Base-by-base conservation (phyloP, 495 filamentous ascomycete species). In the Wilcoxina mikolae region DNA sequence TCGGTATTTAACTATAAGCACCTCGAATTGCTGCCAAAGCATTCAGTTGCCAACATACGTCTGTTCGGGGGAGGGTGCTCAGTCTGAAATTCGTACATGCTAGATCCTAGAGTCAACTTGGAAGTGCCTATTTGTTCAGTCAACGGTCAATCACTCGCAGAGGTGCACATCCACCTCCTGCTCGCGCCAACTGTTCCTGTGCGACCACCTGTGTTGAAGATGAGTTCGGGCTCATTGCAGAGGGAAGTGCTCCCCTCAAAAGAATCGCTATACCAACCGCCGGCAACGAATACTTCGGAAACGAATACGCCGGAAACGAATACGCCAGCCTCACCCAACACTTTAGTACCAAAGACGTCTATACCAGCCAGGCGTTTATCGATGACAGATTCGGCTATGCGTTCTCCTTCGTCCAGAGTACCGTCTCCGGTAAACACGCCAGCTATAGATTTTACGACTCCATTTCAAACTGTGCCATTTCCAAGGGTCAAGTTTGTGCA, bases 401-500 rank as follows among this genome's bases (percentile, higher is more conserved):
- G 22, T 12, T 20, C 43, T 3, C 15, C 7, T 11, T 18, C 22
- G 23, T 2, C 43, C n/a, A 46, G n/a, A 17, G 11, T 7, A 3
- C 43, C 43, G 23, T 17, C 43, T 2, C 43, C 43, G n/a, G n/a
- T n/a, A n/a, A n/a, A n/a, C n/a, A 2, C 23, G 15, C 15, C 23
- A 46, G 2, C 43, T 46, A 17, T 24, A 20, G 43, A 17, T 46
- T 24, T 24, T 11, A 20, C 11, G 15, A 46, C n/a, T 3, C 15
- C 43, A 10, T 35, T 35, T 35, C 31, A 35, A 35, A 7, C 11
- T 12, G 15, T 46, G 11, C 43, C 43, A 18, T 46, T 46, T 24
- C 43, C n/a, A 24, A 18, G 43, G 23, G 15, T 46, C 43, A 46
- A 46, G 59, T 88, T 88, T 67, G 82, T 89, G 58, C 80, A 83